These are phyloP conservation scores for Phlegmacium glaucopus DNA, from an alignment of 768 basidiomycete species.

Conservation along the genomic window DNA sequence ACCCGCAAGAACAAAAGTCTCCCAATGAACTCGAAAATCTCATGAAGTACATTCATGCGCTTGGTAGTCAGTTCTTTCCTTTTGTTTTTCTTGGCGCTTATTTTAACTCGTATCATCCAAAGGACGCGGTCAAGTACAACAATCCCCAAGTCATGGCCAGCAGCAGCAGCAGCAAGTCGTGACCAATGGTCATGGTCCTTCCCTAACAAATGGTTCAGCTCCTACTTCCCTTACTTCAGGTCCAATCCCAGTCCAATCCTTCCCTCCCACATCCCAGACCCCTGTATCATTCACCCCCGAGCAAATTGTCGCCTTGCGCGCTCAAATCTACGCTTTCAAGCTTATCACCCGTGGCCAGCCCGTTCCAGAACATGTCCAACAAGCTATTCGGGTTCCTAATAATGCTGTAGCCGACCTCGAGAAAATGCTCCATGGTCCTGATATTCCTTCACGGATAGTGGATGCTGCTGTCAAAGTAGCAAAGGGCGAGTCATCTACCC, in stretches of 20 bases:
- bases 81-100: constrained; percentile 2
- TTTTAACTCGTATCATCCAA: constrained; percentile 4
- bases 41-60: constrained; percentile 44
- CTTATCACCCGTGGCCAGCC: constrained; percentile 62
- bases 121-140: constrained; percentile 28
- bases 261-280: constrained; percentile 57
- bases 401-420: constrained; percentile 60
- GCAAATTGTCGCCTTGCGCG: constrained; percentile 72
- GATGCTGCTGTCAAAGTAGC: constrained; percentile 75
- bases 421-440: constrained; percentile 57
- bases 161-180: constrained; percentile 28
- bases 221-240: constrained; percentile 45
- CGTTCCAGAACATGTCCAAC: constrained; percentile 66
- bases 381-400: constrained; percentile 65
- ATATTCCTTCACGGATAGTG: constrained; percentile 59
- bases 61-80: constrained; percentile 29
- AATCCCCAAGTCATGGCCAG: constrained; percentile 28
- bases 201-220: constrained; percentile 39
- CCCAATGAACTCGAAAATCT: constrained; percentile 45
- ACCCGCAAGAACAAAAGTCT: constrained; percentile 45
- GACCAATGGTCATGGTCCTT: constrained; percentile 48
- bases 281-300: constrained; percentile 77
- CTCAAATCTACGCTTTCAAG: constrained; percentile 83
- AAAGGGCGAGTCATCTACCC: constrained; percentile 43
- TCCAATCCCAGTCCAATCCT: constrained; percentile 44